Base-by-base conservation (phyloP, 805 yeast species). In the Candida suzukii region DNA sequence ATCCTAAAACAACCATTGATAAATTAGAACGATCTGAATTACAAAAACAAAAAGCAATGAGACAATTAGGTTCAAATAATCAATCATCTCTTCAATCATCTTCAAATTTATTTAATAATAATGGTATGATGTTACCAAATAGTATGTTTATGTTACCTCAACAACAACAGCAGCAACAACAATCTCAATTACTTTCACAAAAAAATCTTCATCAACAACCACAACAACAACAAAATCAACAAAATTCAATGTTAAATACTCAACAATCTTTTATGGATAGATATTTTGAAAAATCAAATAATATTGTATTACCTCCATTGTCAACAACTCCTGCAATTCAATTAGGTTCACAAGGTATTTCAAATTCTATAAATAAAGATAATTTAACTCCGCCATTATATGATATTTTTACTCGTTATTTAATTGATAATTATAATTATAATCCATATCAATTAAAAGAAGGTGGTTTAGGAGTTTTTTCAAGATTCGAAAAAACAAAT, bases 401-500 rank as follows among this genome's bases (percentile, higher is more conserved):
- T 67, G 84, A 68, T 67, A 66, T 68, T 10, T 62, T 76, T 37
- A 76, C 78, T 33, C 72, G 74, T 49, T 75, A 83, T 38, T 79
- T 78, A 40, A 71, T 81, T 46, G 88, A 85, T 54, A 82, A 78
- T 53, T 85, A 77, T 57, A 78, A 76, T 46, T 75, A 71, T 48
- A 73, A 74, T 42, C 60, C 63, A 37, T 48, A 43, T 10, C 63
- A 58, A 11, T 12, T 13, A 5, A 26, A 26, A 11, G 63, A 64
- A 34, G 71, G 74, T 3, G 71, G 74, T 3, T 54, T 70, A 42
- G 73, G 73, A 10, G 67, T 70, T 21, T 81, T 80, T 47, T 73
- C 84, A n/a, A 81, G 95, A 9, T 88, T 88, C 58, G 90, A 80
- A 54, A 80, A 82, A 53, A 69, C 82, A 2, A 72, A 74, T 27